Base-by-base conservation (phyloP, 306 rosid species). In the Begonia masoniana region DNA sequence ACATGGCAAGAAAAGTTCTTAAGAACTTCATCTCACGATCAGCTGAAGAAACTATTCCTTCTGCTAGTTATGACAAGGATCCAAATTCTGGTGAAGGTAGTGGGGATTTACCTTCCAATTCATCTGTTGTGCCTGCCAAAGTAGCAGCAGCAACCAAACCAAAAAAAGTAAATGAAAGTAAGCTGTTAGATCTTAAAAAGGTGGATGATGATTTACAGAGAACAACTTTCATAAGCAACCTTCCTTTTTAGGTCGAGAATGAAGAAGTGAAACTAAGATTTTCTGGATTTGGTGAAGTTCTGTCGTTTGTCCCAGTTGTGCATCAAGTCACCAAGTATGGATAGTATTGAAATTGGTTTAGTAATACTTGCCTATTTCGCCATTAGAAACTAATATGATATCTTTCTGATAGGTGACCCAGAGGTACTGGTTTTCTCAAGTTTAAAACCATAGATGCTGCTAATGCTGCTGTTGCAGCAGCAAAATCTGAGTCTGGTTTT, bases 371-470 rank as follows among this genome's bases (percentile, higher is more conserved):
- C 19, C 15, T 55, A 16, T 46, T 23, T 21, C 41, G 39, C 10
- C 39, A 12, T 51, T 13, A 16, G 21, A 48, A 26, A 46, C 19
- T 19, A 14, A 43, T 19, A 23, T 73, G 23, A 51, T 23, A 51
- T 55, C 56, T 57, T 77, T 65, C 39, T 66, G 74, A 65, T 77
- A 91, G 99, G 76, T 88, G 99, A 58, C 96, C 92, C 16, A 82
- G 69, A 68, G 96, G 99, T 59, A 83, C 96, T 58, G 99, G 93
- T 71, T 91, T 91, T 76, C 96, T 91, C 10, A 86, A 72, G 74
- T 91, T 91, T 59, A 83, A 83, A 70, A 79, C 84, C 2, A 50
- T n/a, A 15, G 88, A 83, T 59, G 94, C 86, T 19, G 86, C 88
- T 48, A 26, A 63, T 64, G 76, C 74, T 78, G 99, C 96, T 35